Evolutionary conservation across 495 filamentous ascomycete species (phyloP).

Genomic region (Podospora pseudopauciseta): DNA sequence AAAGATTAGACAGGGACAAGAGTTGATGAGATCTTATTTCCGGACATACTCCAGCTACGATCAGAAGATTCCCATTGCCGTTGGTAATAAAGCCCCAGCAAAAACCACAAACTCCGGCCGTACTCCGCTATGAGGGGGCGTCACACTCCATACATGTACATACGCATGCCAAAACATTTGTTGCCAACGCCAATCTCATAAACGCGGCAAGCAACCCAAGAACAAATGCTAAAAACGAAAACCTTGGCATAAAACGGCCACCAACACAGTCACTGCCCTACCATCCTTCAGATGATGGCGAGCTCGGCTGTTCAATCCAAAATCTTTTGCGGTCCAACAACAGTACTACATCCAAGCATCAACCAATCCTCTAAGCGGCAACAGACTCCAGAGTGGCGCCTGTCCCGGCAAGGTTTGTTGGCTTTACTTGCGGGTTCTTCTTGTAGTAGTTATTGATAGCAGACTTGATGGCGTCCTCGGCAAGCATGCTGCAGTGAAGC

Average conservation of each 20-base stretch:
- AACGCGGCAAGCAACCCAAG: neutral
- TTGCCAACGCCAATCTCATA: neutral
- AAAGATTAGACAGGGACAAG: neutral
- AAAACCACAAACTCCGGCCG: neutral
- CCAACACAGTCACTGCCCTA: neutral
- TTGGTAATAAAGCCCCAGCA: neutral
- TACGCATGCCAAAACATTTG: neutral
- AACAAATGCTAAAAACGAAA: neutral
- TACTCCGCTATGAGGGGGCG: neutral
- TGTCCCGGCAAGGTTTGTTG: conserved; percentile 72
- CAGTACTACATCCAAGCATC: neutral
- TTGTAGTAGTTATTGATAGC: conserved; percentile 96
- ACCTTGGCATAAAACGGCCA: neutral
- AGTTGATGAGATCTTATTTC: neutral
- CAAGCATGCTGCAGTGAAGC: conserved; percentile 97
- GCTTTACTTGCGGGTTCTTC: conserved; percentile 77
- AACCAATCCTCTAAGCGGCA: conserved; percentile 15
- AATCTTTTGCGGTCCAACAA: neutral
- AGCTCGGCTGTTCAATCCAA: conserved; percentile 15
- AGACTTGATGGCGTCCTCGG: conserved; percentile 98
- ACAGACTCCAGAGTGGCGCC: conserved; percentile 30
- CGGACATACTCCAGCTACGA: neutral
- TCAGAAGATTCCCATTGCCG: neutral
- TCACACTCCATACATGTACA: conserved; percentile 1
- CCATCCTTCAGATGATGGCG: neutral